Percentiles rank a stretch among this genome's conserved stretches.
phyloP scores from a whole-genome alignment of 352 stramenopile genomes.

The Peronosclerospora sorghi region DNA sequence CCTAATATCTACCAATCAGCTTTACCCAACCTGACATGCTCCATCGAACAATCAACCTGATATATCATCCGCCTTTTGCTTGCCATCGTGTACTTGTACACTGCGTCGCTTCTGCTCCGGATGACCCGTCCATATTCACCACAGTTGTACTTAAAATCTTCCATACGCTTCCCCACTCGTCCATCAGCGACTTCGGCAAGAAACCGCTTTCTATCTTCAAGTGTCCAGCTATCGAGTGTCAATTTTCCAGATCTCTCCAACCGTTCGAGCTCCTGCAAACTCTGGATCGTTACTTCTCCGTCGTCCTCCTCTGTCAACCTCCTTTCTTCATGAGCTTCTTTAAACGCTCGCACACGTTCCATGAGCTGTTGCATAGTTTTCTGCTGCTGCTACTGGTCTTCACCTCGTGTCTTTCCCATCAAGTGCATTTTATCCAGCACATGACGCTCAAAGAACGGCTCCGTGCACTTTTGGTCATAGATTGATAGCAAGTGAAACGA shows the following conservation, averaged over 20 bases:
- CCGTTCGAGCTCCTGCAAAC: slow-evolving; percentile 39
- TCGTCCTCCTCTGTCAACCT: slow-evolving; percentile 7
- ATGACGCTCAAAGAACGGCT: slow-evolving; percentile 68
- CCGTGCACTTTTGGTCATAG: slow-evolving; percentile 60
- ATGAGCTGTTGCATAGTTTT: slow-evolving; percentile 35
- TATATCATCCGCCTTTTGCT: too few species aligned
- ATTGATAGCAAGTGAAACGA: slow-evolving; percentile 63
- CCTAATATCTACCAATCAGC: too few species aligned
- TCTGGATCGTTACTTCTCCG: slow-evolving; percentile 24
- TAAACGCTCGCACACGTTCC: slow-evolving; percentile 43
- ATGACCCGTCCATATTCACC: too few species aligned
- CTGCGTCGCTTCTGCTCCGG: too few species aligned
- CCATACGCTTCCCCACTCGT: too few species aligned
- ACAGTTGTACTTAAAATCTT: too few species aligned
- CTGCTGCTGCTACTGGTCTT: slow-evolving; percentile 18
- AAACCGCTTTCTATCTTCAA: slow-evolving; percentile 45
- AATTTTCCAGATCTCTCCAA: slow-evolving; percentile 32
- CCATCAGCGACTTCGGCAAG: slow-evolving; percentile 52
- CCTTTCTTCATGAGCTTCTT: slow-evolving; percentile 26
- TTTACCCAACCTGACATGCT: too few species aligned
- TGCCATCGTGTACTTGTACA: too few species aligned
- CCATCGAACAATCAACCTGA: too few species aligned
- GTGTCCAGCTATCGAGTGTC: slow-evolving; percentile 51
- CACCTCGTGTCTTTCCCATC: slow-evolving; percentile 13
- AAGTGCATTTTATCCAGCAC: slow-evolving; percentile 47